A percentile compares a stretch with the other conserved stretches of the same genome.
These are phyloP conservation scores for Backusella psychrophila DNA, from an alignment of 192 early-diverging fungal genomes.

Conservation along the genomic window DNA sequence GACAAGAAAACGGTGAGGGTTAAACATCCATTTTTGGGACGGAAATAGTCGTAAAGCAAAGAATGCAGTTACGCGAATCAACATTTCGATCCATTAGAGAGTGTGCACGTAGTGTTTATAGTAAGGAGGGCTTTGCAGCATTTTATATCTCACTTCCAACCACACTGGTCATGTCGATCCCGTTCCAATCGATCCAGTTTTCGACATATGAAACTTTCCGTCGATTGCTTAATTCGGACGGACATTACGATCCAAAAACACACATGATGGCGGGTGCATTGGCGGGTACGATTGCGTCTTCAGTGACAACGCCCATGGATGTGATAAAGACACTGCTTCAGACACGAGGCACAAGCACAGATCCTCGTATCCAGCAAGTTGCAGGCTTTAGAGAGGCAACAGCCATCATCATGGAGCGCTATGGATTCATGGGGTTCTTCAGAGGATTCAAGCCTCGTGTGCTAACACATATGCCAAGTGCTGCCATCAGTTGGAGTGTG, in stretches of 20 bases:
- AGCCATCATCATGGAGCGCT: conserved; percentile 69
- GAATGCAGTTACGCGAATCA: conserved; percentile 87
- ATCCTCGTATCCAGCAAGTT: conserved; percentile 67
- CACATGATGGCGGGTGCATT: conserved; percentile 85
- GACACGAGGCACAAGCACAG: conserved; percentile 77
- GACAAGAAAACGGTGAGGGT: no score
- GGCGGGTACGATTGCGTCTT: conserved; percentile 86
- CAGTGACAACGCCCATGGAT: conserved; percentile 92
- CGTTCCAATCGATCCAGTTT: conserved; percentile 95
- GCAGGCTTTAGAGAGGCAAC: conserved; percentile 69
- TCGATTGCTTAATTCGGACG: conserved; percentile 76
- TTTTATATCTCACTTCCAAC: conserved; percentile 96
- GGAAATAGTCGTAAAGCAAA: conserved; percentile 87
- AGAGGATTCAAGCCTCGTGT: conserved; percentile 81
- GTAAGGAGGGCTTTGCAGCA: conserved; percentile 75
- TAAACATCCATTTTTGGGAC: not conserved
- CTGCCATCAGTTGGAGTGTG: conserved; percentile 94
- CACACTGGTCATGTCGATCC: conserved; percentile 91
- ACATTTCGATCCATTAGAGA: conserved; percentile 65
- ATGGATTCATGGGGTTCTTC: conserved; percentile 78
- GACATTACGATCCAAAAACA: conserved; percentile 80
- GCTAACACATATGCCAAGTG: conserved; percentile 88
- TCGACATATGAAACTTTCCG: conserved; percentile 88
- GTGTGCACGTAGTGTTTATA: conserved; percentile 67
- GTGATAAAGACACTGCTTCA: conserved; percentile 96